Evolutionary conservation across 257 asterid species (phyloP).

Genomic region (Paraleonurus japonicus): DNA sequence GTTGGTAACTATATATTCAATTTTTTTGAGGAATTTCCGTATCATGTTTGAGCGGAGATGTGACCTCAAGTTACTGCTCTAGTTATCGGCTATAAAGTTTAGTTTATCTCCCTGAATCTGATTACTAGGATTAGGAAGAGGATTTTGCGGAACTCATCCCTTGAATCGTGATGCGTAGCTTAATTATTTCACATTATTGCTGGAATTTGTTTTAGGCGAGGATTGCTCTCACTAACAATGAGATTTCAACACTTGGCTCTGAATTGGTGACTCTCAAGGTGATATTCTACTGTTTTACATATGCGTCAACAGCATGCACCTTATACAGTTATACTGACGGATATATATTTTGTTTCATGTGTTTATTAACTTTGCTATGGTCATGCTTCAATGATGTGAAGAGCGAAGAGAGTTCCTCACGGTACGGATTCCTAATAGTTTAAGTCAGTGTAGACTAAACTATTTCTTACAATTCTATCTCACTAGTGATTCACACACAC

Average conservation of each 20-base stretch:
- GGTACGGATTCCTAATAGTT: constrained; percentile 37
- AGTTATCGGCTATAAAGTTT: background rate
- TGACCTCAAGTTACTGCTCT: background rate
- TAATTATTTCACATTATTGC: background rate
- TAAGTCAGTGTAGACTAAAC: background rate
- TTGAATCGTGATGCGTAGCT: background rate
- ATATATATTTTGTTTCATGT: constrained; percentile 13
- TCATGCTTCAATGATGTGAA: constrained; percentile 38
- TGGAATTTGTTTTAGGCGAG: constrained; percentile 48
- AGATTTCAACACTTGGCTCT: constrained; percentile 46
- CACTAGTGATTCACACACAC: background rate
- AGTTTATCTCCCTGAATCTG: constrained; percentile 14
- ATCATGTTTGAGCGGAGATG: background rate
- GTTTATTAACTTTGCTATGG: background rate
- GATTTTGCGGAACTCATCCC: background rate
- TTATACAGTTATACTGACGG: background rate
- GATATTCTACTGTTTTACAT: constrained; percentile 3
- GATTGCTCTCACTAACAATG: constrained; percentile 49
- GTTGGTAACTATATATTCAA: background rate
- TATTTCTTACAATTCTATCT: constrained; percentile 6
- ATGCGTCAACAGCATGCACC: background rate
- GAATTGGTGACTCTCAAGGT: constrained; percentile 61
- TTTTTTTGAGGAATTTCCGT: background rate
- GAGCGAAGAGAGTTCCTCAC: constrained; percentile 54
- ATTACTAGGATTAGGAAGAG: background rate